phyloP scores from a whole-genome alignment of 768 basidiomycete genomes.

The Leccinum disarticulatum region DNA sequence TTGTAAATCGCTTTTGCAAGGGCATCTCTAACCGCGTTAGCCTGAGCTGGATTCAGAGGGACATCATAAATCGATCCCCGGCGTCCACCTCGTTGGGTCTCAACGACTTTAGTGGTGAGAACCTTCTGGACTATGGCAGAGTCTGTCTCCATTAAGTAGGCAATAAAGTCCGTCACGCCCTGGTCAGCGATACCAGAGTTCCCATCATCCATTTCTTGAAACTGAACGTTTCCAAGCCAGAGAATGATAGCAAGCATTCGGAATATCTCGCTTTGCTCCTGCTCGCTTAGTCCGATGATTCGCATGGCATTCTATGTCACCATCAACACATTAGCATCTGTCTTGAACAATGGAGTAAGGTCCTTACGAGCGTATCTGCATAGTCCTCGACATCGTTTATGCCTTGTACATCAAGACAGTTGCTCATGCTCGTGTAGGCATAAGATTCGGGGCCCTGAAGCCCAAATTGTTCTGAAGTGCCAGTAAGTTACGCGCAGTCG shows the following conservation, averaged over 20 bases:
- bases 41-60: conserved; percentile 91
- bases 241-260: conserved; percentile 88
- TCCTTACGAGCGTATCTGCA: conserved; percentile 78
- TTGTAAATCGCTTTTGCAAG: conserved; percentile 96
- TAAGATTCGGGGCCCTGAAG: conserved; percentile 96
- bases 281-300: conserved; percentile 78
- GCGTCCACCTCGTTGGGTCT: conserved; percentile 90
- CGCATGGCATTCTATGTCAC: conserved; percentile 81
- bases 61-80: conserved; percentile 98
- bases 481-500: conserved; percentile 11
- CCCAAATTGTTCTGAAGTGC: conserved; percentile 78
- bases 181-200: conserved; percentile 80
- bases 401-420: conserved; percentile 86
- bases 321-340: conserved; percentile 1
- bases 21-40: conserved; percentile 84
- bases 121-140: conserved; percentile 79
- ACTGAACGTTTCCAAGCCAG: conserved; percentile 97
- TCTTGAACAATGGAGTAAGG: not conserved
- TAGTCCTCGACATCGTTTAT: conserved; percentile 91
- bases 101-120: conserved; percentile 80
- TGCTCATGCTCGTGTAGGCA: conserved; percentile 88
- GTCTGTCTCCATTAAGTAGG: conserved; percentile 91
- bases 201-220: conserved; percentile 84
- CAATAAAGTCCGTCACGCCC: conserved; percentile 92
- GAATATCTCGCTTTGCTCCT: conserved; percentile 92